Evolutionary conservation across 768 basidiomycete genomes (phyloP).

Genomic region (Cystofilobasidium capitatum): DNA sequence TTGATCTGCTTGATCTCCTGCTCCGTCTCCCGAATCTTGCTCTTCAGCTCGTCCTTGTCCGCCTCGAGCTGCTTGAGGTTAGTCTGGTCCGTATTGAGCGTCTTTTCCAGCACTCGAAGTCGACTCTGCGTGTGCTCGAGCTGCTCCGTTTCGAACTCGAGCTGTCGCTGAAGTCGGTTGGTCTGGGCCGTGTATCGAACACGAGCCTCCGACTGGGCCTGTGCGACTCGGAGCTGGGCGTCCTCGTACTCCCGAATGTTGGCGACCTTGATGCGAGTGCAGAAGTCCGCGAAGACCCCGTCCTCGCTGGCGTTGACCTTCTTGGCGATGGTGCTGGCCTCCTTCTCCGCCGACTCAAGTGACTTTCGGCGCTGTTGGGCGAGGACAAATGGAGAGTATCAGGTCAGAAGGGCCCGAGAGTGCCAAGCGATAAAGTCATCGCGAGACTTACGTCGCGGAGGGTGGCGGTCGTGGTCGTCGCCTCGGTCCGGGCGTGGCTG

Average conservation of each 20-base stretch:
- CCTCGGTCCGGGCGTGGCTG: constrained; percentile 64
- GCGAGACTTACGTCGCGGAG: constrained; percentile 14
- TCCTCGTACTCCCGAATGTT: constrained; percentile 91
- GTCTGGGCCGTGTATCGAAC: constrained; percentile 78
- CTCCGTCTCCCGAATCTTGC: constrained; percentile 18
- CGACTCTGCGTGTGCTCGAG: constrained; percentile 58
- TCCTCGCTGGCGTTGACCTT: constrained; percentile 72
- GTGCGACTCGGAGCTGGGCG: constrained; percentile 73
- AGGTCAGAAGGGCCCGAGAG: not conserved
- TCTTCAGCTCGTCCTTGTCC: constrained; percentile 43
- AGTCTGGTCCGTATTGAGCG: constrained; percentile 48
- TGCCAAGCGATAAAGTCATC: not conserved
- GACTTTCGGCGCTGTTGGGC: constrained; percentile 27
- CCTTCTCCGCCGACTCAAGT: constrained; percentile 48
- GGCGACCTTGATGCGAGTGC: constrained; percentile 61
- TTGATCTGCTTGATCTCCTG: constrained; percentile 42
- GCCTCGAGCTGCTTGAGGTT: constrained; percentile 50
- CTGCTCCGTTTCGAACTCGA: constrained; percentile 68
- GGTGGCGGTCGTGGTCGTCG: constrained; percentile 41
- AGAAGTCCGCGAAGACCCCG: constrained; percentile 65
- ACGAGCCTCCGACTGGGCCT: constrained; percentile 76
- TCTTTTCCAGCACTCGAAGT: constrained; percentile 48
- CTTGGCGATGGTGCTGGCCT: constrained; percentile 50
- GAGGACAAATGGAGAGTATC: not conserved
- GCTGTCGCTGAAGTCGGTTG: constrained; percentile 77